phyloP scores from a whole-genome alignment of 2,329 filamentous ascomycete species.

The Orbilia brochopaga region DNA sequence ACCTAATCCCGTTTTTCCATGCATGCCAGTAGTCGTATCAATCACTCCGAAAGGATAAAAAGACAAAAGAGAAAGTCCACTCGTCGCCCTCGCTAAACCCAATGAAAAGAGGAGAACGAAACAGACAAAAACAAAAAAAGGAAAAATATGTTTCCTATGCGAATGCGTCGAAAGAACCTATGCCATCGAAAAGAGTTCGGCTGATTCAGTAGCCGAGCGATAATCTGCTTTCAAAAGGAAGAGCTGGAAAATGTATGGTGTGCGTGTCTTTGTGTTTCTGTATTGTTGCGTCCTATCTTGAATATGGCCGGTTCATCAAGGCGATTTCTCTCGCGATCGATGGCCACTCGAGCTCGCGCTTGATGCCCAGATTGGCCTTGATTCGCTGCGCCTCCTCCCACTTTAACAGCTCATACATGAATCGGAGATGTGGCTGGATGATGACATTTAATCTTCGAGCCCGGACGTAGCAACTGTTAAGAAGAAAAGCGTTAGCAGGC shows the following conservation, averaged over 20 bases:
- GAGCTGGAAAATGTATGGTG: conserved; percentile 3
- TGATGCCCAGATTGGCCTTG: conserved; percentile 63
- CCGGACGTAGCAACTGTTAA: conserved; percentile 78
- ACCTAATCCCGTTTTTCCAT: neutral
- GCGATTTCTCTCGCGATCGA: conserved; percentile 89
- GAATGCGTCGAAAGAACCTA: neutral
- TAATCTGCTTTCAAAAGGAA: neutral
- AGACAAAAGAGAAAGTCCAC: conserved; percentile 1
- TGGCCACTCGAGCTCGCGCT: conserved; percentile 87
- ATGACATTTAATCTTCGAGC: conserved; percentile 94
- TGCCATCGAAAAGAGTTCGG: neutral
- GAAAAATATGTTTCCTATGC: neutral
- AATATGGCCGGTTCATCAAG: conserved; percentile 93
- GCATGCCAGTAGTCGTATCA: neutral
- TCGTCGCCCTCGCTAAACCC: neutral
- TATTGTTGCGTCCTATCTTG: conserved; percentile 63
- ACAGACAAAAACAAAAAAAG: no score
- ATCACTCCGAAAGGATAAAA: neutral
- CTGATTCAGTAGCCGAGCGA: neutral
- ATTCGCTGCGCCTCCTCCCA: conserved; percentile 82
- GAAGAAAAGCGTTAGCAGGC: conserved; percentile 23
- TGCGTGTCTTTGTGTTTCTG: conserved; percentile 1
- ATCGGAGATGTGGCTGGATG: conserved; percentile 93
- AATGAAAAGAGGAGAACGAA: neutral
- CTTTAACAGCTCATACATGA: conserved; percentile 92